Conservation (phyloP, 2,329 filamentous ascomycete species). For the Teratosphaeria pseudoeucalypti region DNA sequence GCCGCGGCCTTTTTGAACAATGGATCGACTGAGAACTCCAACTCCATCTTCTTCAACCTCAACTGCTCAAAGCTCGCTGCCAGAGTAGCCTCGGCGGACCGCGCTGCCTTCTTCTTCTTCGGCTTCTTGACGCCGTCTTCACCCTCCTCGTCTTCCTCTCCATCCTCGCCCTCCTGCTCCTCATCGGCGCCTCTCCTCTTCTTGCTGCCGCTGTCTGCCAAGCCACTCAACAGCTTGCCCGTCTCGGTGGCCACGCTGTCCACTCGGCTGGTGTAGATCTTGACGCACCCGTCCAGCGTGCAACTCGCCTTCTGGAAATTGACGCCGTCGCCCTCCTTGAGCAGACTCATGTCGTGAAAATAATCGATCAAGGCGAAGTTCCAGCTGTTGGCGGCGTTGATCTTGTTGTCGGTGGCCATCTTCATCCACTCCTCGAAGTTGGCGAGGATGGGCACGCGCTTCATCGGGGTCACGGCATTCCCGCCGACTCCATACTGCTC, state of each 20-base stretch:
- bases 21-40: slow-evolving; percentile 92
- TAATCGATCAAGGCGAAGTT: slow-evolving; percentile 99
- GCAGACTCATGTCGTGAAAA: slow-evolving; percentile 95
- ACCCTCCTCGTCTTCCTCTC: slow-evolving; percentile 49
- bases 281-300: slow-evolving; percentile 94
- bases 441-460: slow-evolving; percentile 85
- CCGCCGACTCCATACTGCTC: slow-evolving; percentile 52
- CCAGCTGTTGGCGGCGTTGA: slow-evolving; percentile 97
- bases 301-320: slow-evolving; percentile 99
- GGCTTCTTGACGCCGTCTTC: slow-evolving; percentile 44
- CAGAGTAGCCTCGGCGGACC: slow-evolving; percentile 86
- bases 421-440: slow-evolving; percentile 99
- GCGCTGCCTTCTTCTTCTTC: slow-evolving; percentile 60
- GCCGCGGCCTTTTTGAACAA: slow-evolving; percentile 99
- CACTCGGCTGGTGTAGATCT: slow-evolving; percentile 97
- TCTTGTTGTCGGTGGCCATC: slow-evolving; percentile 96
- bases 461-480: slow-evolving; percentile 72
- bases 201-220: slow-evolving; percentile 65
- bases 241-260: slow-evolving; percentile 98
- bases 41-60: slow-evolving; percentile 92
- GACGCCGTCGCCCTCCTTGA: slow-evolving; percentile 92
- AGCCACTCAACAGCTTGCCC: slow-evolving; percentile 81
- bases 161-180: slow-evolving; percentile 47
- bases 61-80: slow-evolving; percentile 78
- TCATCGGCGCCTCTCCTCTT: slow-evolving; percentile 48